Evolutionary conservation across 2,329 filamentous ascomycete genomes (phyloP), one percentile per base, ranked within the genome.

Genomic region (Lachnellula suecica): DNA sequence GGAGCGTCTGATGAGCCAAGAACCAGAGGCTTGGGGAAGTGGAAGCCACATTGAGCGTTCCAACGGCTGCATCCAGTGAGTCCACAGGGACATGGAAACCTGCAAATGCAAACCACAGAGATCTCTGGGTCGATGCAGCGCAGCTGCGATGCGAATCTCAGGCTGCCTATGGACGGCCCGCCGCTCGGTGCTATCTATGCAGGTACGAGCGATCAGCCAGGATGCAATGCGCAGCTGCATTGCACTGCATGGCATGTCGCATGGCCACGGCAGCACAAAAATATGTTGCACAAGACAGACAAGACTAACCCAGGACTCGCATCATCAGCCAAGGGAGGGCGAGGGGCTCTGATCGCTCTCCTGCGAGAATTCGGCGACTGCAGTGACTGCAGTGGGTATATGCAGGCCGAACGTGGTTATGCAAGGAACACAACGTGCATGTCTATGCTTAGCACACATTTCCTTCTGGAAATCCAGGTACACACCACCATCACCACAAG

Each of bases 361-460:
- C 44, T 31, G 27, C 24, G 44, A 35, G 15, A 40, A 19, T n/a
- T 31, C 44, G 44, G n/a, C 19, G 27, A 34, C 19, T 40, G n/a
- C n/a, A n/a, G n/a, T n/a, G n/a, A n/a, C n/a, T 23, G 11, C 43
- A 45, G 19, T 13, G 2, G 25, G 19, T 20, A n/a, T 31, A 31
- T 24, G 27, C 45, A 37, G 19, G 44, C 13, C n/a, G 34, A 40
- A 19, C 31, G 20, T 15, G n/a, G n/a, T n/a, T n/a, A 24, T 38
- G 29, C 29, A 19, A n/a, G 22, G 22, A 17, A n/a, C 22, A 25
- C 23, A 17, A n/a, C 9, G 17, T 19, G 17, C 17, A 24, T 44
- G 40, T 51, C 48, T 45, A 51, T 51, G 48, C 48, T 45, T 51
- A 51, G 48, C 25, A 51, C 42, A 45, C 22, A 15, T 19, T 7